Conservation (phyloP, 352 stramenopile species). For the Achlya hypogyna region DNA sequence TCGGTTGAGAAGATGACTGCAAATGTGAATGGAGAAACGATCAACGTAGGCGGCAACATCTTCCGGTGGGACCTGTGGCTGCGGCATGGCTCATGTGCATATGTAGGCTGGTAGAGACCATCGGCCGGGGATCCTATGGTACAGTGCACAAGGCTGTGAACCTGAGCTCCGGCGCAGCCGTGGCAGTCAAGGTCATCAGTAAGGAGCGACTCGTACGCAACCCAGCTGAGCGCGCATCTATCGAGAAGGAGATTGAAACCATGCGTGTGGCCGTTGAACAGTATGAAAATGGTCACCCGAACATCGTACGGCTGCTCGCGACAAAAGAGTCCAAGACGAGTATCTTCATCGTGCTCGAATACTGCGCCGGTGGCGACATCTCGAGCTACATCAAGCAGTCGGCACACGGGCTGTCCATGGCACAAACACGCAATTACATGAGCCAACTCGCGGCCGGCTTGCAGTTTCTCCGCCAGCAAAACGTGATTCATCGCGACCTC, state of each 20-base stretch:
- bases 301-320: constrained; percentile 70
- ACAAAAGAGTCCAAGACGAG: constrained; percentile 75
- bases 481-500: constrained; percentile 66
- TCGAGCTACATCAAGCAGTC: constrained; percentile 55
- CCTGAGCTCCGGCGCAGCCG: constrained; percentile 53
- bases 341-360: constrained; percentile 80
- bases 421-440: constrained; percentile 67
- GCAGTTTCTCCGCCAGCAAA: constrained; percentile 65
- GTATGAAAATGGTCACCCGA: constrained; percentile 77
- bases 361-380: constrained; percentile 67
- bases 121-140: constrained; percentile 71
- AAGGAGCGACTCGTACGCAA: constrained; percentile 59
- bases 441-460: constrained; percentile 64
- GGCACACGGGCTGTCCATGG: constrained; percentile 44
- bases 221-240: constrained; percentile 63
- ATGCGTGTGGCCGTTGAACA: constrained; percentile 78
- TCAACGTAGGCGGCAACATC: constrained; percentile 71
- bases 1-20: background rate
- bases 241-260: constrained; percentile 80
- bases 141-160: constrained; percentile 82
- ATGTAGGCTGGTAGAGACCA: constrained; percentile 65
- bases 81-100: background rate
- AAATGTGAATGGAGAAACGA: constrained; percentile 52
- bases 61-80: constrained; percentile 37
- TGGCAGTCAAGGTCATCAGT: constrained; percentile 74